Evolutionary conservation across 2,329 filamentous ascomycete genomes (phyloP).

Genomic region (Stagonosporopsis chrysanthemi): DNA sequence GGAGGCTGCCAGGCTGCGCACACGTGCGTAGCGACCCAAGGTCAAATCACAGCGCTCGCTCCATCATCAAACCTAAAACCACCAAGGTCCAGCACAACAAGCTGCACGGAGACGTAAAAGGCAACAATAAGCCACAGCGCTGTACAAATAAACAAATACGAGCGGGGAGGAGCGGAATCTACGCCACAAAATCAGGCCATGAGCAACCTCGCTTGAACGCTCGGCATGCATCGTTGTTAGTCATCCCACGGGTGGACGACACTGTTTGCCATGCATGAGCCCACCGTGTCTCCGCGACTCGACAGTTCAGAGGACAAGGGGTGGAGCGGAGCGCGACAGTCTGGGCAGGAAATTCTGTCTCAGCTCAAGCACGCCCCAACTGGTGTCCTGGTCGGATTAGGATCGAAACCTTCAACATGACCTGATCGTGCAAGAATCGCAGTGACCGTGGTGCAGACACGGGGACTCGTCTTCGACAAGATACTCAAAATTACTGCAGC

Average conservation of each 20-base stretch:
- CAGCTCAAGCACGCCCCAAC: neutral
- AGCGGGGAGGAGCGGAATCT: conserved; percentile 28
- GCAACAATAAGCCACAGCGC: conserved; percentile 4
- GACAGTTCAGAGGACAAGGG: neutral
- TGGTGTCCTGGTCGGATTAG: neutral
- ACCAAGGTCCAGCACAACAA: conserved; percentile 1
- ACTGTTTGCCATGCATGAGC: conserved; percentile 16
- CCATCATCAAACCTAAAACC: neutral
- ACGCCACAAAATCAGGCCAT: conserved; percentile 22
- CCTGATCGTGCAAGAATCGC: neutral
- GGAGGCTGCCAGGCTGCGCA: neutral
- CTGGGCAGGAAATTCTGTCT: neutral
- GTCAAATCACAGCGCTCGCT: neutral
- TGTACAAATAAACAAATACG: conserved; percentile 36
- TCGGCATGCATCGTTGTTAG: conserved; percentile 26
- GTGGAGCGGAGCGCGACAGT: conserved; percentile 4
- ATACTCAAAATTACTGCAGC: neutral
- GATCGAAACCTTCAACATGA: neutral
- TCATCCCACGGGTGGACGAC: conserved; percentile 13
- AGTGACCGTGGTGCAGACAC: neutral
- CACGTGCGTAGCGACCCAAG: conserved; percentile 1
- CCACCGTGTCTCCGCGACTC: conserved; percentile 1
- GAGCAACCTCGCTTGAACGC: conserved; percentile 12
- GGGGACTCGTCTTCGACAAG: neutral
- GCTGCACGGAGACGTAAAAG: conserved; percentile 1